These are phyloP conservation scores for Xerocomellus amylosporus DNA, from an alignment of 768 basidiomycete species.

Conservation along the genomic window DNA sequence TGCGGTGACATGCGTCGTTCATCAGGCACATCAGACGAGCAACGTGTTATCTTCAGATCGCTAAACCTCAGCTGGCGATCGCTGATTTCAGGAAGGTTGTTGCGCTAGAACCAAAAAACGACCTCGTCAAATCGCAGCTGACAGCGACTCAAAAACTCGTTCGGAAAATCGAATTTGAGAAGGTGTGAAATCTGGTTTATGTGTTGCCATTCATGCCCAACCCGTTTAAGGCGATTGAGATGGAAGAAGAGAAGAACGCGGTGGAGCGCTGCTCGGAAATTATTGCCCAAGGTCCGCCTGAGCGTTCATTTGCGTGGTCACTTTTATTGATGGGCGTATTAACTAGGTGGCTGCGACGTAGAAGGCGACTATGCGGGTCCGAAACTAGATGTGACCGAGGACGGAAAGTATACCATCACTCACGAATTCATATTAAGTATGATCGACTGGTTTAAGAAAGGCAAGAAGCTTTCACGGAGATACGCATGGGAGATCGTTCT, in stretches of 20 bases:
- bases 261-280: slow-evolving; percentile 75
- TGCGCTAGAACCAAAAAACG: slow-evolving; percentile 82
- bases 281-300: slow-evolving; percentile 63
- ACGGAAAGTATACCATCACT: slow-evolving; percentile 72
- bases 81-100: slow-evolving; percentile 86
- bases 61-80: slow-evolving; percentile 84
- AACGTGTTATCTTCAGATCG: slow-evolving; percentile 83
- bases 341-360: slow-evolving; percentile 71
- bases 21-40: slow-evolving; percentile 58
- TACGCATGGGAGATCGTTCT: slow-evolving; percentile 96
- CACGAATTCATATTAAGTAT: slow-evolving; percentile 77
- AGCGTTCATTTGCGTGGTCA: neutral
- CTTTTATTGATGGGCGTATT: slow-evolving; percentile 5
- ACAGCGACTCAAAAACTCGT: slow-evolving; percentile 89
- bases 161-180: slow-evolving; percentile 88
- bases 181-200: slow-evolving; percentile 43
- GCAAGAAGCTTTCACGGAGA: slow-evolving; percentile 86
- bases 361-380: slow-evolving; percentile 78
- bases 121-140: slow-evolving; percentile 73
- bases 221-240: slow-evolving; percentile 73
- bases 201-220: neutral
- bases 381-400: slow-evolving; percentile 51
- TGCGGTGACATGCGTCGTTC: neutral
- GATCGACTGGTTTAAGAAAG: slow-evolving; percentile 91
- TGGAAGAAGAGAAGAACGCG: slow-evolving; percentile 83